These are phyloP conservation scores for Rhododendron vialii DNA, from an alignment of 148 eudicot genomes.

Conservation along the genomic window DNA sequence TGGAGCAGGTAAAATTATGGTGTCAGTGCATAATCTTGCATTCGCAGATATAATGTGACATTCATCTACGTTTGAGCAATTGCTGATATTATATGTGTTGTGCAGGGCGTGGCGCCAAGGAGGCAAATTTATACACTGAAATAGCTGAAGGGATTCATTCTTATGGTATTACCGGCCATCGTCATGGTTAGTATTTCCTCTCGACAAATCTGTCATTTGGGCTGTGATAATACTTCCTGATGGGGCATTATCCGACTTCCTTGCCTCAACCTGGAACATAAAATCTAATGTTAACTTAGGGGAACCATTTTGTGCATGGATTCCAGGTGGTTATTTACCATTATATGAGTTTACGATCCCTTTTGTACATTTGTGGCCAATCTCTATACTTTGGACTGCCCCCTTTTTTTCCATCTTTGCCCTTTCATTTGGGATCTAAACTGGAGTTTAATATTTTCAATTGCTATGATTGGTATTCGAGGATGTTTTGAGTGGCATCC, in stretches of 20 bases:
- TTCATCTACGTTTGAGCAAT: background rate
- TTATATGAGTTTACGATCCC: background rate
- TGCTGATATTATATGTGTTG: slow-evolving; percentile 12
- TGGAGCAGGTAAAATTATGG: slow-evolving; percentile 73
- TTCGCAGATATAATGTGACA: background rate
- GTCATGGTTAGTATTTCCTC: slow-evolving; percentile 65
- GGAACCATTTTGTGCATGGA: background rate
- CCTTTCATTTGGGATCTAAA: background rate
- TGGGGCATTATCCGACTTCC: background rate
- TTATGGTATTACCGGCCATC: slow-evolving; percentile 89
- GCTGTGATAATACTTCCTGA: background rate
- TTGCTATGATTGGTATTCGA: background rate
- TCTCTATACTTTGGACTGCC: background rate
- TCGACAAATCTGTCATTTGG: background rate
- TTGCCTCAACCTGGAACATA: background rate
- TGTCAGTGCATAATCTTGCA: background rate
- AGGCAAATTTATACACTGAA: slow-evolving; percentile 92
- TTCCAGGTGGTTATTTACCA: background rate
- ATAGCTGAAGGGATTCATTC: slow-evolving; percentile 92
- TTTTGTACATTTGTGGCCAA: background rate
- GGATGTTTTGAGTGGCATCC: background rate
- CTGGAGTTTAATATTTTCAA: background rate
- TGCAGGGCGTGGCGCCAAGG: slow-evolving; percentile 94
- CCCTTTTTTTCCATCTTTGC: background rate
- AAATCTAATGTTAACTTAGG: background rate